phyloP scores from a whole-genome alignment of 1,284 basidiomycete genomes.

The Marasmius fiardii region DNA sequence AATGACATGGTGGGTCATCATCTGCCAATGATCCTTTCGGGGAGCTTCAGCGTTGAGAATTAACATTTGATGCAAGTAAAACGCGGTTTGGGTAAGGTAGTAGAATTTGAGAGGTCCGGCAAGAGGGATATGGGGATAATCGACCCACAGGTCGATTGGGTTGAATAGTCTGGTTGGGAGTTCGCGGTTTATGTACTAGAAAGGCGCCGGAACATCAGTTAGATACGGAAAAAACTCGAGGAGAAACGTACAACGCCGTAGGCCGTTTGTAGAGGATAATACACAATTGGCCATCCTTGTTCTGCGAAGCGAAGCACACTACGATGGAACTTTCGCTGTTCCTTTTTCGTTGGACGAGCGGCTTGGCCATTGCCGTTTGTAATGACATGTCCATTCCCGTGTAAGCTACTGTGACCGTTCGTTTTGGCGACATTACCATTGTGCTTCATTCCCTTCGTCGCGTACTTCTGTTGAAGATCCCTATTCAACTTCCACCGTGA shows the following conservation, averaged over 20 bases:
- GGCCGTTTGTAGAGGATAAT: constrained; percentile 74
- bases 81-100: constrained; percentile 90
- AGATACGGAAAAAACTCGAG: constrained; percentile 6
- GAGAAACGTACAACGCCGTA: constrained; percentile 76
- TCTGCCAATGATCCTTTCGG: constrained; percentile 92
- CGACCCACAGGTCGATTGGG: constrained; percentile 72
- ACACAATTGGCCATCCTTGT: constrained; percentile 88
- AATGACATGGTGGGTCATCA: constrained; percentile 95
- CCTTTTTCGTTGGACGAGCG: constrained; percentile 30
- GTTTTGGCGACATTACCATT: constrained; percentile 20
- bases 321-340: constrained; percentile 59
- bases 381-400: constrained; percentile 23
- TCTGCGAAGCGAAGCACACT: constrained; percentile 88
- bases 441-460: constrained; percentile 24
- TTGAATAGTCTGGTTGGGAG: constrained; percentile 69
- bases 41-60: constrained; percentile 92
- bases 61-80: constrained; percentile 91
- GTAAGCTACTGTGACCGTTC: neutral
- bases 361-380: constrained; percentile 28
- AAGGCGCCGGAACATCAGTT: constrained; percentile 12
- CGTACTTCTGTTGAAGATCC: constrained; percentile 36
- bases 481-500: constrained; percentile 68
- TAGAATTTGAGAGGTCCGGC: constrained; percentile 84
- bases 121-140: constrained; percentile 81
- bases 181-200: constrained; percentile 75